Base-by-base conservation (phyloP, 768 basidiomycete genomes). In the Pisolithus microcarpus region DNA sequence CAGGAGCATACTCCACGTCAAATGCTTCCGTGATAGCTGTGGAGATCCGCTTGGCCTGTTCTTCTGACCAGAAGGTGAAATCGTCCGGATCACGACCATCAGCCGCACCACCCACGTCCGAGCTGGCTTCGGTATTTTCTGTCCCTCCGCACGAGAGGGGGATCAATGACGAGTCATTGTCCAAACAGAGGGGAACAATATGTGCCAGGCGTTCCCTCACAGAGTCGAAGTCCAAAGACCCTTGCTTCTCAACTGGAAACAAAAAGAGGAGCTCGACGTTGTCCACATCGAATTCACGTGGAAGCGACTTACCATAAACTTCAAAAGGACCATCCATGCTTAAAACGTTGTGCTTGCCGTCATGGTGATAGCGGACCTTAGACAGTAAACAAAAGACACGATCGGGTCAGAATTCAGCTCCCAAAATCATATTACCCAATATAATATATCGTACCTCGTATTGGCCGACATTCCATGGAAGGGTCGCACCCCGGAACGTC, bases 331-430 rank as follows among this genome's bases (percentile, higher is more conserved):
- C 87, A 44, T 87, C 83, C 48, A 86, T 62, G 48, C 82, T 80
- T 80, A 98, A 87, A 50, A 98, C 96, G 66, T 93, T 96, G 69
- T 99, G 89, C 66, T 94, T 97, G 44, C 92, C 93, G 65, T 96
- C 91, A 61, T 97, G 94, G 61, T 99, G 96, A 64, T 93, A 94
- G 3, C 91, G 84, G 53, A 87, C 74, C 87, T 23, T 88, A 54
- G 24, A 42, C 5, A 40, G 8, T 21, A 16, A 21, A 31, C 31
- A 48, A 61, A 48, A 49, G 44, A 37, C 31, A 31, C 23, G 21
- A 11, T 30, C 26, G 28, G 24, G 23, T 6, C 11, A 23, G 1
- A n/a, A 5, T 34, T 34, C 36, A 23, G 10, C 36, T 37, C 46
- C 26, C 26, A 26, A 46, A 15, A 21, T n/a, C n/a, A 8, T 7